Base-by-base conservation (phyloP, 176 grass and related monocot species). In the Metroxylon sagu region DNA sequence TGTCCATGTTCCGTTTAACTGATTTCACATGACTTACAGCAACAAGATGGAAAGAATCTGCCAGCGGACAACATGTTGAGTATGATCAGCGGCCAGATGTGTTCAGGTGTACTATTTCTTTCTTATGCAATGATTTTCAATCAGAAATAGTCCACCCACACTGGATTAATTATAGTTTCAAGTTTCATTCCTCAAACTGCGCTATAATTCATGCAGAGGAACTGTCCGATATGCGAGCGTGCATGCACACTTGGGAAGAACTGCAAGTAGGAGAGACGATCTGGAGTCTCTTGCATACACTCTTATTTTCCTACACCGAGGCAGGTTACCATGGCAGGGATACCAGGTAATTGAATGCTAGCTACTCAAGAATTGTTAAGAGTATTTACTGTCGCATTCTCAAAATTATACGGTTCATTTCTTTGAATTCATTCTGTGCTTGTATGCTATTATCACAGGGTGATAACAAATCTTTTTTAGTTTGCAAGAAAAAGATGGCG, bases 401-500 rank as follows among this genome's bases (percentile, higher is more conserved):
- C 2, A 43, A 43, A 43, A 6, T 43, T 12, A 43, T 2, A 23
- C 35, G 0, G 35, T 43, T 43, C 35, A 43, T 43, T 43, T 43
- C 35, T 43, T 43, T 2, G 2, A 43, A 43, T 43, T 43, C 35
- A 43, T 43, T 43, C 1, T 43, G 35, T 43, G 35, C 35, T 43
- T 43, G 35, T 43, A 43, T 43, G 35, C 12, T 43, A 43, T 43
- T 43, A 52, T 73, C 31, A 25, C 57, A 94, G 89, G 89, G 89
- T 30, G 89, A 94, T 63, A 94, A 94, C 25, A 94, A 94, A 70
- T 94, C 89, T 26, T 93, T 94, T 77, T 75, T 94, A 50, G 89
- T 94, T 64, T 94, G 89, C 80, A 94, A 94, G 84, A 94, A 82
- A 77, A 94, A 94, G 69, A 94, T 94, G 89, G 71, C 76, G 49